Evolutionary conservation across 1,139 yeast genomes (phyloP).

Genomic region (Debaryomyces psychrophilus): DNA sequence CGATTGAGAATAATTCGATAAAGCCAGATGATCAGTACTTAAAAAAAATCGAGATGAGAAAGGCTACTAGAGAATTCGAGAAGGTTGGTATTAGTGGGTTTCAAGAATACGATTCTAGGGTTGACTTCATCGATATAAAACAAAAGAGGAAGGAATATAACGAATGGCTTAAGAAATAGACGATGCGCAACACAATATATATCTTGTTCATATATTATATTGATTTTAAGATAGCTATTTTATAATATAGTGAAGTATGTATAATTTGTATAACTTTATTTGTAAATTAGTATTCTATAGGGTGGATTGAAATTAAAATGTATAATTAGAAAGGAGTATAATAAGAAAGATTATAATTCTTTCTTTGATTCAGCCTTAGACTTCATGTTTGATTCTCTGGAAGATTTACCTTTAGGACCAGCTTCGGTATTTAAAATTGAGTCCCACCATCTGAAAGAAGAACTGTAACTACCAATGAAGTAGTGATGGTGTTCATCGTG

Average conservation of each 20-base stretch:
- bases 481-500: conserved; percentile 53
- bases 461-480: conserved; percentile 49
- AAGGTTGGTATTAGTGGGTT: conserved; percentile 48
- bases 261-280: neutral
- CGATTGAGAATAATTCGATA: conserved; percentile 25
- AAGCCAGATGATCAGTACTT: conserved; percentile 33
- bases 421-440: conserved; percentile 46
- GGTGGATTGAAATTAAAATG: neutral
- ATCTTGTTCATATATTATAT: neutral
- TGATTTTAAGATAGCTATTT: neutral
- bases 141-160: conserved; percentile 44
- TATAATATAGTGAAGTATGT: conserved; percentile 3
- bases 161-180: conserved; percentile 34
- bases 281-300: conserved; percentile 1
- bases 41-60: conserved; percentile 49
- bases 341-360: neutral
- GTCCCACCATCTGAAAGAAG: conserved; percentile 54
- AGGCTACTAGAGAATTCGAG: conserved; percentile 50
- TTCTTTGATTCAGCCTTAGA: conserved; percentile 22
- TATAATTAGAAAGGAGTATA: neutral
- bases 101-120: conserved; percentile 45
- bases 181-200: neutral
- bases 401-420: conserved; percentile 45
- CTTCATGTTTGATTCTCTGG: conserved; percentile 37
- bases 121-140: conserved; percentile 48